Evolutionary conservation across 495 filamentous ascomycete species (phyloP), one percentile per base, ranked within the genome.

Genomic region (Penicillium herquei): DNA sequence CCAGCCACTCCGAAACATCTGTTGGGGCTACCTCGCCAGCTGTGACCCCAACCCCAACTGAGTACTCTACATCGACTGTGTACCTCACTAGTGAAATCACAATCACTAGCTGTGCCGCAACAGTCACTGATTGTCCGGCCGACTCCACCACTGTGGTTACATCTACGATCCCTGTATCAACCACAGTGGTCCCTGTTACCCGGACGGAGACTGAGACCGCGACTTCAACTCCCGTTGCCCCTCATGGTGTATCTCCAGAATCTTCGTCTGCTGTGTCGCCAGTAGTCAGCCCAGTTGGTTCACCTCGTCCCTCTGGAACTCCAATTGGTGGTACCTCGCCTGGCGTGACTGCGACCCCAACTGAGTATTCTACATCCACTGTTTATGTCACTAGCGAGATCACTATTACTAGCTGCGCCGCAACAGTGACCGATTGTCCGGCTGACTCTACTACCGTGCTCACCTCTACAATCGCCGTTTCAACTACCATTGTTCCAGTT

Each of bases 71-170:
- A 26, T 86, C 83, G 7, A 86, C 85, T 39, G 71, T 86, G n/a
- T 85, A 78, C 65, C 67, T 74, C 13, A 88, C 84, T 9, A 78
- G 73, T 51, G 71, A 77, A 59, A 71, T 80, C 53, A 86, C 85
- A 4, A 71, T 85, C 61, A 83, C 81, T 4, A 79, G 76, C 53
- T 87, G 83, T 63, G 75, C 76, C 6, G 65, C 84, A 1, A 77
- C 68, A 8, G 78, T 87, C n/a, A 82, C 80, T 50, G 67, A 83
- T 62, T 88, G 85, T 70, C 84, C 84, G 5, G 80, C 64, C 31
- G 55, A 65, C 17, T 82, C 68, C 46, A 81, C 72, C 55, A 74
- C 70, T 26, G 77, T 83, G n/a, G 17, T 51, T 6, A 51, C 35
- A 8, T 33, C 17, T 5, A 33, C 39, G 0, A 35, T 52, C n/a